phyloP scores from a whole-genome alignment of 352 stramenopile species.

The Bremia lactucae region DNA sequence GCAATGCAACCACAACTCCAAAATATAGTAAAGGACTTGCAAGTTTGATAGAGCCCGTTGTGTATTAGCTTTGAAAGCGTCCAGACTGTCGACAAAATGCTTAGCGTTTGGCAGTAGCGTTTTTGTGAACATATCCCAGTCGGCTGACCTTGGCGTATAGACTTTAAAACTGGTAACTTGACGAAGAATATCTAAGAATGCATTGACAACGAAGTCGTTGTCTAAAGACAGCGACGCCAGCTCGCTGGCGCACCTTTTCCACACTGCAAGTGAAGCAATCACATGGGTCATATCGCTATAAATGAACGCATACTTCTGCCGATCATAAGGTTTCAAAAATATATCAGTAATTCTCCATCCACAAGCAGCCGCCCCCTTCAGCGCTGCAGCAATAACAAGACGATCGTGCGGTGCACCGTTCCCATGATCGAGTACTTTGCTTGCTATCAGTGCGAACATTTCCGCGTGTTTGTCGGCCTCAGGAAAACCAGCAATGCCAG shows the following conservation, averaged over 20 bases:
- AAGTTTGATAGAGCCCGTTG: constrained; percentile 31
- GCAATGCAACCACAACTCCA: constrained; percentile 33
- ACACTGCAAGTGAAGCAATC: constrained; percentile 30
- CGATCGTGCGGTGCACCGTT: constrained; percentile 12
- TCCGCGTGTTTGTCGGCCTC: constrained; percentile 11
- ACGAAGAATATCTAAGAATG: constrained; percentile 28
- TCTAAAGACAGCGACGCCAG: constrained; percentile 23
- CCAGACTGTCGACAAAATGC: constrained; percentile 27
- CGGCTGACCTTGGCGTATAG: constrained; percentile 18
- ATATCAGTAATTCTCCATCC: constrained; percentile 37
- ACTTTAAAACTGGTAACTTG: constrained; percentile 28
- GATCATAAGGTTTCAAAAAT: constrained; percentile 24
- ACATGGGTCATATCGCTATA: constrained; percentile 37
- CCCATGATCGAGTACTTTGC: constrained; percentile 15
- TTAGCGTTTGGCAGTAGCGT: constrained; percentile 31
- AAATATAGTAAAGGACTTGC: constrained; percentile 30
- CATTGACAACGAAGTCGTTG: constrained; percentile 22
- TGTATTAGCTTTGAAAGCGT: constrained; percentile 10
- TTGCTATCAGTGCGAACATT: constrained; percentile 16
- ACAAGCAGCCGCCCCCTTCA: constrained; percentile 32
- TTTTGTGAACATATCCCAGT: constrained; percentile 44
- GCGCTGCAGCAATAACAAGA: constrained; percentile 16
- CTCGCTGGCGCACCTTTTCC: constrained; percentile 22
- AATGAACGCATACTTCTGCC: constrained; percentile 23
- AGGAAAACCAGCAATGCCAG: constrained; percentile 7